Percentiles rank a stretch among this genome's conserved stretches.
phyloP scores from a whole-genome alignment of 2,329 filamentous ascomycete genomes.

The Aspergillus sp. region DNA sequence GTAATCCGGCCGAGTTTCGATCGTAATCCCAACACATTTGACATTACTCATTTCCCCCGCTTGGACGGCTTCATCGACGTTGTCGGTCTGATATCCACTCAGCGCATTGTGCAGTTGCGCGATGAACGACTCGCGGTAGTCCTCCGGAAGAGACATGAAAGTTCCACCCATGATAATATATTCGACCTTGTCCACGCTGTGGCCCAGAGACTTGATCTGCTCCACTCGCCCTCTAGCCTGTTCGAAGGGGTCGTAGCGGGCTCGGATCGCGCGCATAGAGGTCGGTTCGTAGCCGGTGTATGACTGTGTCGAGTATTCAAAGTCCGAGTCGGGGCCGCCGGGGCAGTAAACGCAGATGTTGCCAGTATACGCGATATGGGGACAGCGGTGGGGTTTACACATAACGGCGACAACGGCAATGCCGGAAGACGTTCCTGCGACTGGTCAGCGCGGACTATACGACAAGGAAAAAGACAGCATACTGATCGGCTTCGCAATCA shows the following conservation, averaged over 20 bases:
- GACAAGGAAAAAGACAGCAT: constrained; percentile 23
- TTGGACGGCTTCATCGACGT: constrained; percentile 90
- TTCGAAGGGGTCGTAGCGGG: constrained; percentile 94
- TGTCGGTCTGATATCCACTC: constrained; percentile 86
- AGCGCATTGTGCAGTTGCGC: constrained; percentile 93
- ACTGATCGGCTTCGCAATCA: constrained; percentile 95
- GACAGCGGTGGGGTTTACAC: constrained; percentile 97
- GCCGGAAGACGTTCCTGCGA: constrained; percentile 74
- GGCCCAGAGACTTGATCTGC: constrained; percentile 88
- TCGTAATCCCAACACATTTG: constrained; percentile 97
- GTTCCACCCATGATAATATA: constrained; percentile 99
- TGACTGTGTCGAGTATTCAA: constrained; percentile 97
- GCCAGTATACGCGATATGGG: constrained; percentile 95
- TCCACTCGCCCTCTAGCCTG: constrained; percentile 93
- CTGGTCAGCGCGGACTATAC: constrained; percentile 6
- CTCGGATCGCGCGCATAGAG: constrained; percentile 94
- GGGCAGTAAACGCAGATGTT: constrained; percentile 99
- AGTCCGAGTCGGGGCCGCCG: constrained; percentile 93
- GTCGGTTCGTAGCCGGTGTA: constrained; percentile 98
- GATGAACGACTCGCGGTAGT: constrained; percentile 88
- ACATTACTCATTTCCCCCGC: constrained; percentile 94
- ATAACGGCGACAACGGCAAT: constrained; percentile 98
- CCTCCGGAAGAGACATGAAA: constrained; percentile 89
- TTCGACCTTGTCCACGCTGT: constrained; percentile 97
- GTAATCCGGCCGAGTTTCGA: constrained; percentile 94